phyloP scores from a whole-genome alignment of 257 asterid species.

The Plantago elongata region DNA sequence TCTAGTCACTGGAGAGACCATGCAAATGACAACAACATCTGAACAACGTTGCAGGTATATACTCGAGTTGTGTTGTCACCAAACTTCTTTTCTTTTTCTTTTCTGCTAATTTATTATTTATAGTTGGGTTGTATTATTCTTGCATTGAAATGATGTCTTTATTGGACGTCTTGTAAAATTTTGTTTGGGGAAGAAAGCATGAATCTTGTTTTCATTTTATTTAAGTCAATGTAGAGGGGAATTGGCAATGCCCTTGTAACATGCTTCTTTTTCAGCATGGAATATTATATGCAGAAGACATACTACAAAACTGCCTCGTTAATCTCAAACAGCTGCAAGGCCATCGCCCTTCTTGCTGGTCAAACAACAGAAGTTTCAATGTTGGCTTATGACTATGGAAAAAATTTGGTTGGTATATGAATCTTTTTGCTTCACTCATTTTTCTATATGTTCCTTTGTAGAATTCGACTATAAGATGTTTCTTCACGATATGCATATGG shows the following conservation, averaged over 20 bases:
- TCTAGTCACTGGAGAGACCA: conserved; percentile 96
- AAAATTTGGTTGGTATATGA: conserved; percentile 63
- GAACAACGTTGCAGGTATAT: conserved; percentile 88
- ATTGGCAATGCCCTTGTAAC: neutral
- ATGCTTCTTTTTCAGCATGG: conserved; percentile 66
- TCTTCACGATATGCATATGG: no score
- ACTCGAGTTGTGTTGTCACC: neutral
- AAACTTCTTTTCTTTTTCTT: neutral
- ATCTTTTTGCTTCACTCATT: neutral
- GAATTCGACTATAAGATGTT: no score
- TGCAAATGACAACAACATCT: conserved; percentile 86
- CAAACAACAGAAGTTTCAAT: conserved; percentile 84
- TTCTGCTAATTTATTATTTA: no score
- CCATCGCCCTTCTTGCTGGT: conserved; percentile 91
- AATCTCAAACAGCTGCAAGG: conserved; percentile 93
- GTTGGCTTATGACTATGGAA: conserved; percentile 89
- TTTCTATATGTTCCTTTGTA: neutral
- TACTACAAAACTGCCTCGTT: conserved; percentile 93
- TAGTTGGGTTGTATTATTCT: no score
- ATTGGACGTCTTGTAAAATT: no score
- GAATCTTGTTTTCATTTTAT: neutral
- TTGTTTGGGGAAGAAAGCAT: no score
- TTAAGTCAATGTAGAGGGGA: neutral
- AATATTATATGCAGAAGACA: conserved; percentile 94
- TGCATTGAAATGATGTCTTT: no score